Base-by-base conservation (phyloP, 148 eudicot genomes). In the Pharnaceum exiguum region DNA sequence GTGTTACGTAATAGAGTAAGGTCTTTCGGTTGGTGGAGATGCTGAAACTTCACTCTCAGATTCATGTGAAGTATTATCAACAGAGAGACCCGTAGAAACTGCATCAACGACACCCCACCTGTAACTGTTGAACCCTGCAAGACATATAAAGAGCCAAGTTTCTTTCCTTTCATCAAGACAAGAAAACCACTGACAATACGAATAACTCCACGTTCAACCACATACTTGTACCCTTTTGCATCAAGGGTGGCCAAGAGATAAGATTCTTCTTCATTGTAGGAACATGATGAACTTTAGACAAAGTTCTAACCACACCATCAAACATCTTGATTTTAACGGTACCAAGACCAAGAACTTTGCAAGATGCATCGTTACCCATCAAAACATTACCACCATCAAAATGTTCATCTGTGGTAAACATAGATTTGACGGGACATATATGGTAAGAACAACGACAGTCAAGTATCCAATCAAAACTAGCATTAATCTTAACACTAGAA, bases 381-480 rank as follows among this genome's bases (percentile, higher is more conserved):
- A 21, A 33, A 23, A 62, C 43, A 50, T 36, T 17, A 8, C 43
- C 39, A 3, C 17, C 54, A 26, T 62, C 26, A 1, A 36, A 1
- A 1, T 38, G 23, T 1, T 39, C 21, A 26, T 49, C 25, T 12
- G 29, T 19, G 6, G 17, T 15, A 5, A 62, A 62, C 28, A 15
- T 24, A 15, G 32, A 16, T 23, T 18, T 50, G 9, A 49, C 5
- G 11, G 48, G 26, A 26, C 57, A 62, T 10, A 62, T 51, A 16
- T 62, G 67, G 11, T 36, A 51, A 3, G 49, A 21, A 47, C 49
- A 39, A 7, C 58, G 37, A 1, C 37, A 62, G 28, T 62, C 48
- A 3, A 36, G 16, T 3, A 38, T 38, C 48, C 65, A 32, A 15
- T 44, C 13, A 9, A 3, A n/a, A n/a, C n/a, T n/a, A n/a, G n/a